Conservation (phyloP, 1,284 basidiomycete genomes). For the Irpex lacteus region DNA sequence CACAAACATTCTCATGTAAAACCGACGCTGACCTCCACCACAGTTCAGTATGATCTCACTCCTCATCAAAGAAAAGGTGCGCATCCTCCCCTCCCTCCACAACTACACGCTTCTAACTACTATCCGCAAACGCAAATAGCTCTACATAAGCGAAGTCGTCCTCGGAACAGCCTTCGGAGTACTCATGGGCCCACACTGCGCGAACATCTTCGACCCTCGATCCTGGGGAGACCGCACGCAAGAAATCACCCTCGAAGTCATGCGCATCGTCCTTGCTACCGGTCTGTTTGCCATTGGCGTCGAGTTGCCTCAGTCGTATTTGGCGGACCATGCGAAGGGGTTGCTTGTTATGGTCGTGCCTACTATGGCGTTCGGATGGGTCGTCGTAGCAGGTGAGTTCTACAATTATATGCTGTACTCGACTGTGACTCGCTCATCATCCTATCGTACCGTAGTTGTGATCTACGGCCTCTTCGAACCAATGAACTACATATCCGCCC, state of each 20-base stretch:
- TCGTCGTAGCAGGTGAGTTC: conserved; percentile 56
- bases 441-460: conserved; percentile 14
- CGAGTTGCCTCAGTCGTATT: conserved; percentile 66
- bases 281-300: conserved; percentile 75
- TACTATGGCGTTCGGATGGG: conserved; percentile 79
- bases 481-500: conserved; percentile 69
- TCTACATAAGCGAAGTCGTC: conserved; percentile 92
- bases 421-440: not conserved
- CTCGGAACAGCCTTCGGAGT: conserved; percentile 83
- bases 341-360: conserved; percentile 68
- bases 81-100: conserved; percentile 2
- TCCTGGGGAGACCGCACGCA: conserved; percentile 63
- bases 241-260: conserved; percentile 75
- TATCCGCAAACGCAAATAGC: conserved; percentile 27
- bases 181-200: conserved; percentile 71
- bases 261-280: conserved; percentile 65
- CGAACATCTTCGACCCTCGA: conserved; percentile 77
- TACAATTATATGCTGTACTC: not conserved
- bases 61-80: conserved; percentile 77
- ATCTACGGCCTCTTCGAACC: conserved; percentile 69
- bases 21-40: not conserved
- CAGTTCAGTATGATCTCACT: conserved; percentile 82
- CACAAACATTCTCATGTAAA: not conserved
- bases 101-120: not conserved
- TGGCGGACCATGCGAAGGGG: conserved; percentile 58